Evolutionary conservation across 1,139 yeast species (phyloP), one percentile per base, ranked within the genome.

Genomic region (Debaryomycetaceae sp.): DNA sequence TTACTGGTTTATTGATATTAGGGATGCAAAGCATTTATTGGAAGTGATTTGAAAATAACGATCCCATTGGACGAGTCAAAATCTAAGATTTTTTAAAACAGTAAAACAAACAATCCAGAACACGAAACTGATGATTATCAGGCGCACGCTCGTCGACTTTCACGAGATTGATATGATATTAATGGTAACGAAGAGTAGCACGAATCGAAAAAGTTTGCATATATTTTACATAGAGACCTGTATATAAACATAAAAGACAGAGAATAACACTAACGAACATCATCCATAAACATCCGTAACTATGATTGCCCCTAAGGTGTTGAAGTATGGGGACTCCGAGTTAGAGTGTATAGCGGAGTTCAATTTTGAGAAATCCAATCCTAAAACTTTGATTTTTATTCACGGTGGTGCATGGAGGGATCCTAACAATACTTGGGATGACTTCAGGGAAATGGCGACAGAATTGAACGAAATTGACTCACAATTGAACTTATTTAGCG

Each of bases 371-470:
- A 51, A 50, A 37, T 40, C 40, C 8, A 55, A 56, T 39, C 45
- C 31, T 5, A 45, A 47, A 9, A 53, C 64, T 2, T 55, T 74
- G 3, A 65, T 88, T 1, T 82, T 80, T 51, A 75, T 89, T 35
- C 96, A 89, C 60, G 96, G 96, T 0, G 97, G 97, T 0, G 96
- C 93, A 0, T 89, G 96, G 96, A 68, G 87, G 51, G 96, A 87
- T 57, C 81, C 83, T 0, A 60, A 52, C 2, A 83, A 85, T 57
- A 80, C 87, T 0, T 76, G 62, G 41, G 65, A 71, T 39, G 95
- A 86, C 56, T 82, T 80, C 46, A 66, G 67, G 14, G 55, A 56
- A 4, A 55, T 85, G 46, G 60, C 71, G 3, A 46, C 42, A 1
- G 42, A 50, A 33, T 51, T 66, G 27, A 31, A 27, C 38, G 37